A percentile compares a stretch with the other conserved stretches of the same genome.
Conservation (phyloP, 2,329 filamentous ascomycete species). For the Fusarium floridanum region DNA sequence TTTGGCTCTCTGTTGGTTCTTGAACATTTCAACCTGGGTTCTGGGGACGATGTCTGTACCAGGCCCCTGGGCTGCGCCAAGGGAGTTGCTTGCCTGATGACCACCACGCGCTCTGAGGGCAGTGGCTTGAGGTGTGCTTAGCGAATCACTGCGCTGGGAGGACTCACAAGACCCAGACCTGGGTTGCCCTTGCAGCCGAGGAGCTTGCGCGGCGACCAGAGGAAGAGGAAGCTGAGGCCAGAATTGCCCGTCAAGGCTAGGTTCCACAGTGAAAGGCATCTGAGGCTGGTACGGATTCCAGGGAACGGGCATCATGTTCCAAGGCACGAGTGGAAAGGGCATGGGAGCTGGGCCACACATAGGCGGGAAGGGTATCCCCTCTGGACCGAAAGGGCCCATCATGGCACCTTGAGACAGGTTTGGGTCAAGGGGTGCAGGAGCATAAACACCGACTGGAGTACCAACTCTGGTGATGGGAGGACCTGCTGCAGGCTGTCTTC, state of each 20-base stretch:
- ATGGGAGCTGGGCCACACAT: constrained; percentile 14
- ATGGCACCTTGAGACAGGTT: background rate
- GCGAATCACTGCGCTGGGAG: constrained; percentile 1
- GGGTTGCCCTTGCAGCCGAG: background rate
- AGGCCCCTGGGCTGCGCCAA: background rate
- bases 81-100: constrained; percentile 2
- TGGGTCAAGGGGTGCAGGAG: background rate
- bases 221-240: constrained; percentile 9
- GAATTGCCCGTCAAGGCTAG: background rate
- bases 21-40: constrained; percentile 17
- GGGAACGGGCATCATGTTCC: constrained; percentile 15
- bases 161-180: constrained; percentile 1
- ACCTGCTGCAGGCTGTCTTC: background rate
- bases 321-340: constrained; percentile 19
- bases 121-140: background rate
- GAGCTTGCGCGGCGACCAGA: background rate
- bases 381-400: background rate
- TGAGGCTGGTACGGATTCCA: background rate
- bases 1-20: constrained; percentile 3
- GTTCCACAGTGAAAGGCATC: background rate
- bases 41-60: background rate
- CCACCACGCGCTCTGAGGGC: background rate
- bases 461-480: background rate
- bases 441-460: background rate
- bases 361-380: background rate